Evolutionary conservation across 1,139 yeast genomes (phyloP), one percentile per base, ranked within the genome.

Genomic region (Yamadazyma buinensis): DNA sequence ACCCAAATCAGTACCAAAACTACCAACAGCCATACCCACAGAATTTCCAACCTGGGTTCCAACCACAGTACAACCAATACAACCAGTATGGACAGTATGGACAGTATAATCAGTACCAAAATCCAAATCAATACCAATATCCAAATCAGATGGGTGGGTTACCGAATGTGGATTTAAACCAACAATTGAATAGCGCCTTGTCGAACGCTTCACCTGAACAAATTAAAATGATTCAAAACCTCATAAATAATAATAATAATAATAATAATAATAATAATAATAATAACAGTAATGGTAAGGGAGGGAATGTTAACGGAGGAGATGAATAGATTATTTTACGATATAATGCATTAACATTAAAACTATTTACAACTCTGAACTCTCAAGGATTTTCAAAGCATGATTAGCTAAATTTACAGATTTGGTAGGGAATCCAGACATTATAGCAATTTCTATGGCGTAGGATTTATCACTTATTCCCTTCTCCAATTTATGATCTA

Each of bases 401-500:
- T 54, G 44, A 24, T 49, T 48, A 2, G 90, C 88, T 28, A 65
- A 59, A 2, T 59, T 42, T 11, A 88, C 47, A 0, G 90, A 90
- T 3, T 59, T 51, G 2, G 47, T 38, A 0, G 97, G 97, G 43
- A 87, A 84, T 0, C 96, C 96, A 0, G 97, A 95, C 50, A 77
- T 59, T 43, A 72, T 69, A 0, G 97, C 97, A 7, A 88, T 87
- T 38, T 78, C 79, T n/a, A 88, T 59, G 0, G 97, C 97, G 56
- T 84, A 86, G 0, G 96, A 85, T 38, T 81, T 72, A 8, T 67
- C 71, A 45, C 92, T 78, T 6, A 92, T 75, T 0, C 98, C 98
- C 2, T 74, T 74, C 28, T 64, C 67, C 23, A 92, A 60, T 29
- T 66, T 61, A 56, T 87, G 92, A 47, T 83, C 77, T 41, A 86